These are phyloP conservation scores for Zangia roseola DNA, from an alignment of 768 basidiomycete genomes.

Conservation along the genomic window DNA sequence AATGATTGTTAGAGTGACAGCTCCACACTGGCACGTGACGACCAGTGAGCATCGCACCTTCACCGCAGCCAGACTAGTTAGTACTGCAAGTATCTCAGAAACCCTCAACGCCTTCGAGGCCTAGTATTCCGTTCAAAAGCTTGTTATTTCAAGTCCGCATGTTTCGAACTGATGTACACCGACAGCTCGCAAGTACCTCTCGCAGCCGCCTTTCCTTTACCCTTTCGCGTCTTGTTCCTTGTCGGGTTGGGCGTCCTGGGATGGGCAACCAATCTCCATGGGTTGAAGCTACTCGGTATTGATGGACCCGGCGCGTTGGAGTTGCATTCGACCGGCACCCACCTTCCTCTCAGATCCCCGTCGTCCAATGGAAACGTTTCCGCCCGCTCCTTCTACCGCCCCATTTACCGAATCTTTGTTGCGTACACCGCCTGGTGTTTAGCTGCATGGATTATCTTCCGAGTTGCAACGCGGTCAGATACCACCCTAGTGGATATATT, in stretches of 20 bases:
- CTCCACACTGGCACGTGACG: background rate
- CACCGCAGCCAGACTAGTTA: constrained; percentile 1
- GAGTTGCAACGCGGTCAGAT: constrained; percentile 56
- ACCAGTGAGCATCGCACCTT: background rate
- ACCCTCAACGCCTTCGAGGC: too few relatives aligned
- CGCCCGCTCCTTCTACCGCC: constrained; percentile 45
- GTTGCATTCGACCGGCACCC: constrained; percentile 31
- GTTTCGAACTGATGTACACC: constrained; percentile 30
- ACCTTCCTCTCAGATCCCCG: constrained; percentile 23
- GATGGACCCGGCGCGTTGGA: constrained; percentile 75
- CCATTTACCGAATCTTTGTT: constrained; percentile 67
- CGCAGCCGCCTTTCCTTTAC: constrained; percentile 74
- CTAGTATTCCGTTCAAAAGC: background rate
- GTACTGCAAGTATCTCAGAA: too few relatives aligned
- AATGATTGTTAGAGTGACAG: too few relatives aligned
- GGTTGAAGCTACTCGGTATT: constrained; percentile 68
- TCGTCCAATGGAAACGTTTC: constrained; percentile 23
- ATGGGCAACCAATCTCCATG: constrained; percentile 94
- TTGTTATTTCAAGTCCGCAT: constrained; percentile 3
- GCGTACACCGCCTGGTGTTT: constrained; percentile 62
- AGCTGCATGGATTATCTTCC: constrained; percentile 68
- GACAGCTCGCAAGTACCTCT: constrained; percentile 42
- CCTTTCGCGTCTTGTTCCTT: constrained; percentile 85
- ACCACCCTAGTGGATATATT: constrained; percentile 64
- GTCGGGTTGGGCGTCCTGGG: constrained; percentile 77